Base-by-base conservation (phyloP, 2,329 filamentous ascomycete species). In the Knoxdaviesia capensis region DNA sequence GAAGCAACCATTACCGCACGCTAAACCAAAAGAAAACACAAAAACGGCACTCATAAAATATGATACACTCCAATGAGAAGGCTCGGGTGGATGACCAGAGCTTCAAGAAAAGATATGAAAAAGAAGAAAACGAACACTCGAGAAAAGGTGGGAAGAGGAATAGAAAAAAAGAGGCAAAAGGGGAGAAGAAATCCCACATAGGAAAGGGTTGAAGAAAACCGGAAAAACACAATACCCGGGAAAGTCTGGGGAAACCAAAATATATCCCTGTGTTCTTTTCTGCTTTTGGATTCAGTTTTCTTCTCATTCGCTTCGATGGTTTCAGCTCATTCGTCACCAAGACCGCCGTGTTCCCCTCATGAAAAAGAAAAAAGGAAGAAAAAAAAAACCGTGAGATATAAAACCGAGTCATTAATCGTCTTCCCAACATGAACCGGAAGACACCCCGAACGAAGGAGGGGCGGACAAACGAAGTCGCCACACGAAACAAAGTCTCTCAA, bases 81-180 rank as follows among this genome's bases (percentile, higher is more conserved):
- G 38, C 33, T 5, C 38, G 33, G 37, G 38, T 39, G 33, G 31
- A 39, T 39, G 38, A 35, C 8, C 3, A 35, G n/a, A 8, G 31
- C 29, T 36, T 7, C 30, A 36, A 41, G 29, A 40, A 45, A 34
- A 9, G 41, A 29, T 7, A 46, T 45, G 45, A 43, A 31, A 45
- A 31, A 35, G 44, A 47, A 48, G 49, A 51, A 11, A 35, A 41
- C n/a, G 11, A 30, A 36, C 36, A 41, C 9, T 31, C 34, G 31
- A 11, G 30, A 38, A n/a, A 11, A 38, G 11, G 11, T 9, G 7
- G 11, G 2, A 38, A 29, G 36, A 39, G 30, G 39, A 41, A 7
- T 37, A 29, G 38, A 45, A 35, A 8, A 35, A 39, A 32, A 33
- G 42, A 48, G 48, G 50, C 50, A 30, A 34, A 41, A 41, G 32